Conservation (phyloP, 306 rosid genomes). For the Cucurbita argyrosperma region DNA sequence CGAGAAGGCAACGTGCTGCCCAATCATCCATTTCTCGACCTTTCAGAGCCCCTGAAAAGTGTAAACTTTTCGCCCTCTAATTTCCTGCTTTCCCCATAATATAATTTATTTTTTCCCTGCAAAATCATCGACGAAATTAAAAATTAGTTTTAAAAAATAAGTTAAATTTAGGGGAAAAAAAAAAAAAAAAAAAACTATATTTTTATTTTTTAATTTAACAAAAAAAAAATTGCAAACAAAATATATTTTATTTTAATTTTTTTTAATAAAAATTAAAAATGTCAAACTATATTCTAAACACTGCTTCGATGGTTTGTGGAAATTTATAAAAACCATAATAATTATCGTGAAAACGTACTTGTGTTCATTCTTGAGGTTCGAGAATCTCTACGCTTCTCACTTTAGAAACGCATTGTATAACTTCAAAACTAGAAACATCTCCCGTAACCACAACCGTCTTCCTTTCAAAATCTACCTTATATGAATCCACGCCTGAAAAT, state of each 20-base stretch:
- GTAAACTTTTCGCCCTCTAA: background rate
- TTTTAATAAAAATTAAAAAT: too few relatives aligned
- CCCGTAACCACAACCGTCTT: constrained; percentile 74
- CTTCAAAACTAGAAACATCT: constrained; percentile 74
- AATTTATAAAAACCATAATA: too few relatives aligned
- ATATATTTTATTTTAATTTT: too few relatives aligned
- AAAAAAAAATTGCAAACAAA: too few relatives aligned
- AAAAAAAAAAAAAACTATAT: too few relatives aligned
- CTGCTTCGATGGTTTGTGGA: too few relatives aligned
- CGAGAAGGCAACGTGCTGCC: background rate
- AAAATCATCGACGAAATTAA: too few relatives aligned
- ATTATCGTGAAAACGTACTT: background rate
- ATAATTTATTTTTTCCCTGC: too few relatives aligned
- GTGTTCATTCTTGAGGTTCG: constrained; percentile 20
- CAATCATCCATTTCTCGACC: background rate
- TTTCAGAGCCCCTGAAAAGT: background rate
- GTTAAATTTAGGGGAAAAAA: too few relatives aligned
- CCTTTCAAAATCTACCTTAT: constrained; percentile 62
- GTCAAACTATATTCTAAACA: too few relatives aligned
- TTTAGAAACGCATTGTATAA: constrained; percentile 67
- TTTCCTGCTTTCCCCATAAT: background rate
- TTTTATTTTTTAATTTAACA: too few relatives aligned
- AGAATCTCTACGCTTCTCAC: constrained; percentile 67
- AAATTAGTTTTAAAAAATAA: too few relatives aligned
- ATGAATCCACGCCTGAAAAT: constrained; percentile 63